Evolutionary conservation across 352 stramenopile species (phyloP).

Genomic region (Achlya hypogyna): DNA sequence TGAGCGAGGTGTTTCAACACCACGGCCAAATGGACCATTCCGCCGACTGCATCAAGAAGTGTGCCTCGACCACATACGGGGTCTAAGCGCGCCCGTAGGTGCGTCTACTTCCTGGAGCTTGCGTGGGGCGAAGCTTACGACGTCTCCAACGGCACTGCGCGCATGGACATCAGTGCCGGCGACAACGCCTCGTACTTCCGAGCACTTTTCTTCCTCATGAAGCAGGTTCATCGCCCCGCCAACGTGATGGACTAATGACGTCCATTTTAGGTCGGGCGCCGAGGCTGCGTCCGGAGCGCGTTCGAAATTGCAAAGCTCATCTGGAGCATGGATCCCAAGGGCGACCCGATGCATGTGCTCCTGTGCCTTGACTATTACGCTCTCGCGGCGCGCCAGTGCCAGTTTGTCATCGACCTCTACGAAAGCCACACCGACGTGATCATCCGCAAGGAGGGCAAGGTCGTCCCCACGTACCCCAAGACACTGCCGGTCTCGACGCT

Average conservation of each 20-base stretch:
- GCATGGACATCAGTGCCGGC: slow-evolving; percentile 71
- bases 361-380: slow-evolving; percentile 80
- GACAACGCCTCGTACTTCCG: slow-evolving; percentile 72
- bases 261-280: slow-evolving; percentile 31
- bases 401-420: slow-evolving; percentile 64
- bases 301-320: slow-evolving; percentile 75
- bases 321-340: slow-evolving; percentile 60
- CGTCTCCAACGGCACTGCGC: slow-evolving; percentile 65
- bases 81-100: slow-evolving; percentile 23
- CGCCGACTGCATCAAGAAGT: slow-evolving; percentile 66
- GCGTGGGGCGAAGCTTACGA: slow-evolving; percentile 79
- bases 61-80: not conserved
- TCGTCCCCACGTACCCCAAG: slow-evolving; percentile 1
- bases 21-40: slow-evolving; percentile 83
- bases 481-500: slow-evolving; percentile 35
- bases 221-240: slow-evolving; percentile 36
- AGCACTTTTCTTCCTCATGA: slow-evolving; percentile 71
- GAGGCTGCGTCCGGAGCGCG: slow-evolving; percentile 73
- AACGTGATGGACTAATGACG: not conserved
- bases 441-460: slow-evolving; percentile 30
- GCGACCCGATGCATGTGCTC: slow-evolving; percentile 73
- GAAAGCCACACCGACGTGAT: slow-evolving; percentile 49
- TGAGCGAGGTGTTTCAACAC: slow-evolving; percentile 83
- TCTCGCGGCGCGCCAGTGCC: slow-evolving; percentile 61
- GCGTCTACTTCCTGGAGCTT: slow-evolving; percentile 74